phyloP scores from a whole-genome alignment of 306 rosid genomes.

The Gynostemma pentaphyllum region DNA sequence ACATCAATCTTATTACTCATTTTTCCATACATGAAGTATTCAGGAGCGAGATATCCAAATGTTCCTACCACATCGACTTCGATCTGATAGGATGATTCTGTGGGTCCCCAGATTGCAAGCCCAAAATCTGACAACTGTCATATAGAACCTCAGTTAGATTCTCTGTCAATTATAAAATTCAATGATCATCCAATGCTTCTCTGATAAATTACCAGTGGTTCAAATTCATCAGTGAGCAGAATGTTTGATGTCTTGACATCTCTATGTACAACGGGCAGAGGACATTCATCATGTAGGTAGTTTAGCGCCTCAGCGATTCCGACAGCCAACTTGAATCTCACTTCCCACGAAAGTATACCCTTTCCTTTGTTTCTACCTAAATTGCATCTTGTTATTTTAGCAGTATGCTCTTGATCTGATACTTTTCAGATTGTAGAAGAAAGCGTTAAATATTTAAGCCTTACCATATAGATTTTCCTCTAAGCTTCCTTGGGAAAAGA shows the following conservation, averaged over 20 bases:
- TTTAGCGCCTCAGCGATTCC: conserved; percentile 59
- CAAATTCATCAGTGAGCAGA: conserved; percentile 49
- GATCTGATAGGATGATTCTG: conserved; percentile 34
- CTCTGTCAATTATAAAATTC: no score
- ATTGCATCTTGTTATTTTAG: conserved; percentile 17
- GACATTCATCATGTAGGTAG: conserved; percentile 55
- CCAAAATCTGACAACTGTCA: conserved; percentile 86
- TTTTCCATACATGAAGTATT: conserved; percentile 91
- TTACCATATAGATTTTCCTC: conserved; percentile 70
- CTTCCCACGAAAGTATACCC: conserved; percentile 51
- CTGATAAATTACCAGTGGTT: conserved; percentile 47
- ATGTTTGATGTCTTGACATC: conserved; percentile 92
- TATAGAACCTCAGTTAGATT: conserved; percentile 3
- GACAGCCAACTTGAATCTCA: conserved; percentile 57
- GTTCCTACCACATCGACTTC: conserved; percentile 70
- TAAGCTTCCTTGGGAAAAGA: conserved; percentile 64
- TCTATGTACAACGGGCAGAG: conserved; percentile 67
- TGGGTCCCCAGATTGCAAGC: conserved; percentile 86
- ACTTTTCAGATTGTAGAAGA: background rate
- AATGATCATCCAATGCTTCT: background rate
- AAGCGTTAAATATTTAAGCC: background rate
- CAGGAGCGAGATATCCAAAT: conserved; percentile 96
- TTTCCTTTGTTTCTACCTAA: conserved; percentile 35
- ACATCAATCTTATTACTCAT: conserved; percentile 91
- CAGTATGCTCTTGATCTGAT: conserved; percentile 5